phyloP scores from a whole-genome alignment of 768 basidiomycete genomes.

The Lactarius indigo region DNA sequence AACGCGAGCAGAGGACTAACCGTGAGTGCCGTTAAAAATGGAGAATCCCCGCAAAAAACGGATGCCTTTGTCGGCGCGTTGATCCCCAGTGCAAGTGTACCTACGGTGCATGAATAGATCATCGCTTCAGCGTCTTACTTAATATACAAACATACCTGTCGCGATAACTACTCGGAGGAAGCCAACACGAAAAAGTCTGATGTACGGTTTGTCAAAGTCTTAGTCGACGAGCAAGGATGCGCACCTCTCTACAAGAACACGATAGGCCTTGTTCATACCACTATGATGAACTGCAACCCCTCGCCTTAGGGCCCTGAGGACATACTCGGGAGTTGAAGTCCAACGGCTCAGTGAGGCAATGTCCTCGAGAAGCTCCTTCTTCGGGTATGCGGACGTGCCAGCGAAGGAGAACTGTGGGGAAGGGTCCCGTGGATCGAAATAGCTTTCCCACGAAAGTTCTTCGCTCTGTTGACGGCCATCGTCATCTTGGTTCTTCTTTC shows the following conservation, averaged over 20 bases:
- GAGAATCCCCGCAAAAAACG: slow-evolving; percentile 61
- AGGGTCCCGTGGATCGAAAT: slow-evolving; percentile 58
- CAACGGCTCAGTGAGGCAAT: slow-evolving; percentile 37
- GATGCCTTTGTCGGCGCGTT: slow-evolving; percentile 69
- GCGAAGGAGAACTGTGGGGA: slow-evolving; percentile 60
- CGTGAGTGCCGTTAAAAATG: slow-evolving; percentile 57
- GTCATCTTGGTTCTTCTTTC: slow-evolving; percentile 35
- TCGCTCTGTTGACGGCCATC: slow-evolving; percentile 25
- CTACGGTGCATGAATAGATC: slow-evolving; percentile 30
- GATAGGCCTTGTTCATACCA: slow-evolving; percentile 63
- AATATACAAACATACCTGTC: slow-evolving; percentile 40
- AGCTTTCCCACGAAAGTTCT: slow-evolving; percentile 43
- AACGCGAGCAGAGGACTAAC: slow-evolving; percentile 33
- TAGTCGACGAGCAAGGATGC: background rate
- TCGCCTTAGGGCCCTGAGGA: slow-evolving; percentile 46
- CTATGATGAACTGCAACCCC: slow-evolving; percentile 70
- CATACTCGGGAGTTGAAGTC: slow-evolving; percentile 40
- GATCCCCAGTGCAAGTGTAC: slow-evolving; percentile 70
- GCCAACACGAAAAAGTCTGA: slow-evolving; percentile 57
- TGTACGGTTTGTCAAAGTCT: background rate
- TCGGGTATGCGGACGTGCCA: slow-evolving; percentile 42
- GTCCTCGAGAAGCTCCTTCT: slow-evolving; percentile 47
- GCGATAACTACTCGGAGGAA: slow-evolving; percentile 64
- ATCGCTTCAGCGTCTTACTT: background rate
- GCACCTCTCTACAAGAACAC: slow-evolving; percentile 55